Conservation (phyloP, 176 grass and related monocot species). For the Juncus inflexus region DNA sequence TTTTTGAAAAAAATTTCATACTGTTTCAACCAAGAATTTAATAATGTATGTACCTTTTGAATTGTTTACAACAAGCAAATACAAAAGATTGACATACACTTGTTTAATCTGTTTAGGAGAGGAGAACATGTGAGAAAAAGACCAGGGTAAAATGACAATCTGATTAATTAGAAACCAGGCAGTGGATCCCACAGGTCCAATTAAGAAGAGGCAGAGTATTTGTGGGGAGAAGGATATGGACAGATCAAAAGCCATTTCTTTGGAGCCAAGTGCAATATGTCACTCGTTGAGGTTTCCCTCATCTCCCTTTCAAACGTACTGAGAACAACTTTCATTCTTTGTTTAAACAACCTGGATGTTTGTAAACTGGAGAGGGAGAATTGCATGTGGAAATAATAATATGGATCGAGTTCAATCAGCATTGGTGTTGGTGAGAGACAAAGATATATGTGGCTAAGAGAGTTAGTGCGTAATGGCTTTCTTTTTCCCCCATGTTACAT, state of each 20-base stretch:
- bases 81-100: no score
- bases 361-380: no score
- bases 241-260: constrained; percentile 20
- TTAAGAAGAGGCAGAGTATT: constrained; percentile 1
- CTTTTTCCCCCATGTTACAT: constrained; percentile 25
- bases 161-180: neutral
- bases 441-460: constrained; percentile 21
- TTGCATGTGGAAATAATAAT: no score
- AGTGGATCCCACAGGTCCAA: constrained; percentile 10
- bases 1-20: no score
- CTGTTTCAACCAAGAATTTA: no score
- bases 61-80: no score
- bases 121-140: neutral
- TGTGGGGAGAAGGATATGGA: constrained; percentile 1
- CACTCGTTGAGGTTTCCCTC: neutral
- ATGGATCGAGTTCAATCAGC: no score
- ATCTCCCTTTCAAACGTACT: no score
- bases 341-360: no score
- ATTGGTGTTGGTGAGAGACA: neutral
- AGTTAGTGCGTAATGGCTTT: neutral
- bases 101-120: neutral
- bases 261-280: neutral
- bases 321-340: no score
- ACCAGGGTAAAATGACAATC: neutral
- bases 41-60: no score